Conservation (phyloP, 2,329 filamentous ascomycete genomes). For the Sporothrix sp. region DNA sequence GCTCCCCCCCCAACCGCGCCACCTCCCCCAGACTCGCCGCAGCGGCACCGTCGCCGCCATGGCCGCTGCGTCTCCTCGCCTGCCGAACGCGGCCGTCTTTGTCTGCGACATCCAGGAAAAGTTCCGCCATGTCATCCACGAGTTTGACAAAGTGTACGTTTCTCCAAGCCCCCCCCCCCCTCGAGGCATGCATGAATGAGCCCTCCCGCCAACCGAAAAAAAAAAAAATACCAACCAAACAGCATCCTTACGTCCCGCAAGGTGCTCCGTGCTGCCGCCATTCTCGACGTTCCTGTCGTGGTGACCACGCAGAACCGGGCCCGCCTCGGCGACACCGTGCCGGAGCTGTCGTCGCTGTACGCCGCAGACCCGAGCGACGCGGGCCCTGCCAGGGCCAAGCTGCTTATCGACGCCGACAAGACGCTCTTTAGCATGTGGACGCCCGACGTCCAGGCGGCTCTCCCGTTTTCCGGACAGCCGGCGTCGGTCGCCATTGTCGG, state of each 20-base stretch:
- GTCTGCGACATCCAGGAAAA: constrained; percentile 94
- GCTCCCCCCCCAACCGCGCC: neutral
- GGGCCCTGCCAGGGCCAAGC: constrained; percentile 5
- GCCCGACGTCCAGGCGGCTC: constrained; percentile 47
- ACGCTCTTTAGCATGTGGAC: constrained; percentile 83
- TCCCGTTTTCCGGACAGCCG: constrained; percentile 14
- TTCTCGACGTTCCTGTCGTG: constrained; percentile 67
- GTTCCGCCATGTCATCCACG: constrained; percentile 72
- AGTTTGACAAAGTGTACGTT: constrained; percentile 70
- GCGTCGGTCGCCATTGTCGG: constrained; percentile 64
- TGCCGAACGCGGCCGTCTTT: constrained; percentile 36
- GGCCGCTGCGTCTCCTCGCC: constrained; percentile 2
- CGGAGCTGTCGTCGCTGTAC: constrained; percentile 53
- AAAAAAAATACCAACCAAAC: too few relatives aligned
- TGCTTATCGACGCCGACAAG: constrained; percentile 58
- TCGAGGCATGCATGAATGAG: neutral
- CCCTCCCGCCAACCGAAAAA: constrained; percentile 24
- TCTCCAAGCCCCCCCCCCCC: neutral
- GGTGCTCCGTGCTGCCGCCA: constrained; percentile 53
- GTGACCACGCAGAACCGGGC: constrained; percentile 76
- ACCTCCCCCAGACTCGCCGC: neutral
- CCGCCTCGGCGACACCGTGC: constrained; percentile 70
- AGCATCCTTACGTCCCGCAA: constrained; percentile 58
- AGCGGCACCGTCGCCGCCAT: constrained; percentile 2
- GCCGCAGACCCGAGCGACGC: constrained; percentile 31